Base-by-base conservation (phyloP, 176 grass and related monocot genomes). In the Lolium rigidum region DNA sequence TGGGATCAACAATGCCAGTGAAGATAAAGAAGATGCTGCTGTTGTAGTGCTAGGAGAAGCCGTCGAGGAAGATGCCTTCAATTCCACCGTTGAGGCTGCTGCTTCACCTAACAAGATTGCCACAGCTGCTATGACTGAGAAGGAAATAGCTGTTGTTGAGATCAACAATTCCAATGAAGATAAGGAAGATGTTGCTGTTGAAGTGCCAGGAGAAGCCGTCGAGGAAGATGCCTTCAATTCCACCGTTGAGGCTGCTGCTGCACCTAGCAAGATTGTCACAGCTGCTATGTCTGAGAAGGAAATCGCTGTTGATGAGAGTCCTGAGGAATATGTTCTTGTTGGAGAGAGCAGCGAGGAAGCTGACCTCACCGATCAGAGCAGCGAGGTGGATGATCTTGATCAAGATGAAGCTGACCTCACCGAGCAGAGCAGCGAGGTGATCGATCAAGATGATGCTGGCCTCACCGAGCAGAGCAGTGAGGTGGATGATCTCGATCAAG, bases 21-120 rank as follows among this genome's bases (percentile, higher is more conserved):
- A 81, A 22, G 79, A 74, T 2, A 76, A 81, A 17, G 57, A 62
- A 74, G 58, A 63, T 38, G 59, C 7, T 48, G 16, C 18, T 10
- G 10, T 20, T 92, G 89, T 52, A 82, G 38, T 70, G 3, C 13
- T 31, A 17, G 28, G 71, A 35, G 79, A 72, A 13, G 17, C 68
- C 13, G 2, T 58, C 47, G 74, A 85, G 47, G 82, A 80, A 74
- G 28, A 58, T 84, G 70, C 14, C 75, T 26, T 73, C 7, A 38
- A 1, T 39, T 28, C 54, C 35, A 17, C 35, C n/a, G 2, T 35
- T 74, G 76, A 85, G 76, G 61, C 28, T 31, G 31, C 20, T 85
- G 24, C 22, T 85, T 62, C 51, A 6, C 38, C 81, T 17, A 26
- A 65, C 76, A 31, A 80, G n/a, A n/a, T n/a, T 35, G 31, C 31